phyloP scores from a whole-genome alignment of 352 stramenopile species.

The Phytophthora rubi region DNA sequence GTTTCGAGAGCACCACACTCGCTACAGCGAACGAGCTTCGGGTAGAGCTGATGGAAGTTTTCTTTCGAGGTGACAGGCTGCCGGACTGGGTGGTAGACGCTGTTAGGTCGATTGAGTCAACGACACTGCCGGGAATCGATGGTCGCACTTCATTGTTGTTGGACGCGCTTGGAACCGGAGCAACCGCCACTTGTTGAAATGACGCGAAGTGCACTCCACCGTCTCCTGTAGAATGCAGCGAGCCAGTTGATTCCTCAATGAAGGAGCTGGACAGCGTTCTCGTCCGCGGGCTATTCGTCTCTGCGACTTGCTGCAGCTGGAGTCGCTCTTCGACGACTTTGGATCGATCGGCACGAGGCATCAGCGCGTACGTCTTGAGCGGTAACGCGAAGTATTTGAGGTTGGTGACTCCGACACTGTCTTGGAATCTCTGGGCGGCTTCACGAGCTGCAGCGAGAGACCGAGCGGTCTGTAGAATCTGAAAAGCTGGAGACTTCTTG shows the following conservation, averaged over 20 bases:
- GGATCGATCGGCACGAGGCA: conserved; percentile 35
- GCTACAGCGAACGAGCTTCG: conserved; percentile 48
- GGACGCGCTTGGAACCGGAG: background rate
- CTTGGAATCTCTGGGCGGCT: conserved; percentile 10
- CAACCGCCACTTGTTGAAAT: conserved; percentile 42
- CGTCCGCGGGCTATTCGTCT: conserved; percentile 12
- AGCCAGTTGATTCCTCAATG: conserved; percentile 15
- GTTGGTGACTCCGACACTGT: background rate
- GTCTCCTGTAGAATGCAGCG: conserved; percentile 15
- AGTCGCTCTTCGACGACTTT: conserved; percentile 41
- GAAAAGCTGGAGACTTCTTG: conserved; percentile 40
- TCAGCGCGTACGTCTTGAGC: conserved; percentile 49
- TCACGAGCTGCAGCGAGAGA: conserved; percentile 25
- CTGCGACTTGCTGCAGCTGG: conserved; percentile 37
- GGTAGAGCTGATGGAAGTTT: background rate
- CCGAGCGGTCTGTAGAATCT: conserved; percentile 25
- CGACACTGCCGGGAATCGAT: conserved; percentile 5
- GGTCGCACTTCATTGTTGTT: background rate
- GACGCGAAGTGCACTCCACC: conserved; percentile 36
- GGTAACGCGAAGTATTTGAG: conserved; percentile 40
- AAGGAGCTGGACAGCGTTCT: conserved; percentile 4
- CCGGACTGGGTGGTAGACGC: conserved; percentile 4
- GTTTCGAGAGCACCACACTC: conserved; percentile 65
- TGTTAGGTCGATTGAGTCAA: background rate
- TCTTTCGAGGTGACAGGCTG: conserved; percentile 13